Evolutionary conservation across 345 rosid species (phyloP).

Genomic region (Ailanthus altissimus): DNA sequence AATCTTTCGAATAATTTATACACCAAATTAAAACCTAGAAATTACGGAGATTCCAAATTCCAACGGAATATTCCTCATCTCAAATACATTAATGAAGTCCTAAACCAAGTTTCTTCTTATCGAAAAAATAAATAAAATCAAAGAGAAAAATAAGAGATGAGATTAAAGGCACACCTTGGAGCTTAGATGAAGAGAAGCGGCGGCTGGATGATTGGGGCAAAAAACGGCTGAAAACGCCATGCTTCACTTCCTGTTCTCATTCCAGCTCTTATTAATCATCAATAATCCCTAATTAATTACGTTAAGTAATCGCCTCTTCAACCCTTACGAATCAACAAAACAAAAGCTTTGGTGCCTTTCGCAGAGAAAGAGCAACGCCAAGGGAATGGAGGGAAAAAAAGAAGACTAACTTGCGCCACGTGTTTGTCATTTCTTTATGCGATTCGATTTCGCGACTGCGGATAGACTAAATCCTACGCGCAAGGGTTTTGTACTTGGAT

Average conservation of each 20-base stretch:
- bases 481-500: not conserved
- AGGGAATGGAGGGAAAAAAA: conserved; percentile 16
- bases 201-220: conserved; percentile 39
- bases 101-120: not conserved
- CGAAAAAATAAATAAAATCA: not conserved
- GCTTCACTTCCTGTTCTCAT: conserved; percentile 22
- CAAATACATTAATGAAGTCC: not conserved
- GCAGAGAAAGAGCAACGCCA: not conserved
- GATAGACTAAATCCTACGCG: not conserved
- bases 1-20: not conserved
- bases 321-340: not conserved
- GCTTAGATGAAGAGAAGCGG: conserved; percentile 32
- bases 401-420: not conserved
- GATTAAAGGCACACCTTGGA: conserved; percentile 29
- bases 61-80: not conserved
- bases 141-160: not conserved
- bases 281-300: not conserved
- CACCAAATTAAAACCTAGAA: conserved; percentile 4
- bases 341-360: not conserved
- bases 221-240: conserved; percentile 62
- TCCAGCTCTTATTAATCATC: conserved; percentile 13
- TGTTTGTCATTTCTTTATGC: not conserved
- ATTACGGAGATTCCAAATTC: not conserved
- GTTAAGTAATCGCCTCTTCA: not conserved
- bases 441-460: not conserved